phyloP scores from a whole-genome alignment of 2,329 filamentous ascomycete species.

The Trichoderma gracile region DNA sequence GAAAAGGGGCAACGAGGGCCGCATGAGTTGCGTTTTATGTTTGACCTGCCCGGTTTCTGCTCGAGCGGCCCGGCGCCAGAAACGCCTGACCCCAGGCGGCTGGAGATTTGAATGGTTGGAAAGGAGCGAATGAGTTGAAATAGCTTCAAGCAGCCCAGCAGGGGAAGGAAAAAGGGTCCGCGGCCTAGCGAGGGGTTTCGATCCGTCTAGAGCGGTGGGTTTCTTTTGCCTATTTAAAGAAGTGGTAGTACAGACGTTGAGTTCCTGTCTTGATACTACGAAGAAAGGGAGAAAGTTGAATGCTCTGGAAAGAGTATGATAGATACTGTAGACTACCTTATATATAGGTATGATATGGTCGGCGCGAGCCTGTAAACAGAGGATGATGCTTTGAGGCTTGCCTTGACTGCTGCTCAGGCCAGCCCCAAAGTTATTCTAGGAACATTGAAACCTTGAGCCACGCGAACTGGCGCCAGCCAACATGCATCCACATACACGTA shows the following conservation, averaged over 20 bases:
- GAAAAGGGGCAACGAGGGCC: slow-evolving; percentile 11
- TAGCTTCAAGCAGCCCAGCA: slow-evolving; percentile 10
- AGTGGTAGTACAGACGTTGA: not conserved
- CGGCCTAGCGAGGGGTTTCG: slow-evolving; percentile 24
- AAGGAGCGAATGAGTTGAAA: slow-evolving; percentile 24
- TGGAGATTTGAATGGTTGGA: slow-evolving; percentile 17
- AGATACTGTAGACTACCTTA: no score
- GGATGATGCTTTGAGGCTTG: no score
- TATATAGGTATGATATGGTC: no score
- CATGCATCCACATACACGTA: no score
- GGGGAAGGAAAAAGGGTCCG: slow-evolving; percentile 23
- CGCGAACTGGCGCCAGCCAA: no score
- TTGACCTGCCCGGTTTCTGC: slow-evolving; percentile 5
- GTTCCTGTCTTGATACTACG: not conserved
- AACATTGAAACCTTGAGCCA: not conserved
- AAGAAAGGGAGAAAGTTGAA: not conserved
- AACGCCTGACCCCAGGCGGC: slow-evolving; percentile 2
- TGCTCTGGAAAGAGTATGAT: not conserved
- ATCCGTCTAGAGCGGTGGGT: slow-evolving; percentile 14
- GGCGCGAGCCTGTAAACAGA: no score
- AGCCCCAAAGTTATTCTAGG: not conserved
- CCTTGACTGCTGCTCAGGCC: no score
- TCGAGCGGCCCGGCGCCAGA: slow-evolving; percentile 2
- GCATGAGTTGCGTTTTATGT: slow-evolving; percentile 21
- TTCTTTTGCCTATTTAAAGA: slow-evolving; percentile 4